phyloP scores from a whole-genome alignment of 1,139 yeast species.

The Yamadazyma diospyri region DNA sequence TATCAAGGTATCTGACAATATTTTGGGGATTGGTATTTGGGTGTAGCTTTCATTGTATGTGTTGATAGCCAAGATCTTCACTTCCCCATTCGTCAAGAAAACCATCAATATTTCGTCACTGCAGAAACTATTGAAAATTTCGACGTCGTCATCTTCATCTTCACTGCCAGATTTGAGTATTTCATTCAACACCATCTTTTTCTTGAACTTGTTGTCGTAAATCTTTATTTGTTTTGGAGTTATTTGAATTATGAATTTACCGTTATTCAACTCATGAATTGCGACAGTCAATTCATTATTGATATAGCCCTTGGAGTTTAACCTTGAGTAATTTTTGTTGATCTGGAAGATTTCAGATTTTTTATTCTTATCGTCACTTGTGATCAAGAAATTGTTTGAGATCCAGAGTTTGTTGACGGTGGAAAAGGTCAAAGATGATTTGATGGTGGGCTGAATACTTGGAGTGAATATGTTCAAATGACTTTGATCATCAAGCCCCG shows the following conservation, averaged over 20 bases:
- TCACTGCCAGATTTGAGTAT: slow-evolving; percentile 19
- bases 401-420: slow-evolving; percentile 79
- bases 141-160: slow-evolving; percentile 33
- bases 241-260: slow-evolving; percentile 67
- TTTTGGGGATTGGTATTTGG: slow-evolving; percentile 45
- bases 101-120: slow-evolving; percentile 50
- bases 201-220: slow-evolving; percentile 61
- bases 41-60: slow-evolving; percentile 37
- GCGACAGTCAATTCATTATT: slow-evolving; percentile 64
- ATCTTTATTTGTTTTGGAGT: slow-evolving; percentile 63
- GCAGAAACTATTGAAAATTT: slow-evolving; percentile 51
- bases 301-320: slow-evolving; percentile 62
- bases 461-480: slow-evolving; percentile 61
- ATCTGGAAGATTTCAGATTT: slow-evolving; percentile 76
- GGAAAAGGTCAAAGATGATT: slow-evolving; percentile 69
- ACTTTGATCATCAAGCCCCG: slow-evolving; percentile 60
- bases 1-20: slow-evolving; percentile 56
- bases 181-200: slow-evolving; percentile 30
- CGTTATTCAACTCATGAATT: slow-evolving; percentile 58
- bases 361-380: slow-evolving; percentile 62
- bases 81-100: slow-evolving; percentile 56
- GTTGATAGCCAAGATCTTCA: slow-evolving; percentile 43
- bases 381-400: slow-evolving; percentile 57
- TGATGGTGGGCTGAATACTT: slow-evolving; percentile 60
- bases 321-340: slow-evolving; percentile 60